Percentiles rank a stretch among this genome's conserved stretches.
These are phyloP conservation scores for Diospyros kaki DNA, from an alignment of 148 eudicot genomes.

Conservation along the genomic window DNA sequence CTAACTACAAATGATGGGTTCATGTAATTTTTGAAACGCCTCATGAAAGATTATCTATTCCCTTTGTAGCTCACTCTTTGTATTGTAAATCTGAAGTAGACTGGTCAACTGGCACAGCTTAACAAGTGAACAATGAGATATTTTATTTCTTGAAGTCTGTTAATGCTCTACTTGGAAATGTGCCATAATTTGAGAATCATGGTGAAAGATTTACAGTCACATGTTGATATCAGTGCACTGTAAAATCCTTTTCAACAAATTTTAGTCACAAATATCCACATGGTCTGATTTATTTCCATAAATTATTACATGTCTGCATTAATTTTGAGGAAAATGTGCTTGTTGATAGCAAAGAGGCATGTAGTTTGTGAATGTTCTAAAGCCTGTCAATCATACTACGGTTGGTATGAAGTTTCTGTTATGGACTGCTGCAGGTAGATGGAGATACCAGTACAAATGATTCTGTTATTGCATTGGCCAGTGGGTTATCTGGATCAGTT, in stretches of 20 bases:
- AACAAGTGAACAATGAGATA: background rate
- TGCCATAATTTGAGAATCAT: background rate
- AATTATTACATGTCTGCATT: background rate
- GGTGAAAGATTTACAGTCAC: background rate
- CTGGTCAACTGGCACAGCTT: background rate
- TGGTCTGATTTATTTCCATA: background rate
- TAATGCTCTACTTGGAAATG: background rate
- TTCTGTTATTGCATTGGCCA: constrained; percentile 95
- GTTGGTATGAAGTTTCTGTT: constrained; percentile 2
- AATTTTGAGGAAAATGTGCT: background rate
- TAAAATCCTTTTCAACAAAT: background rate
- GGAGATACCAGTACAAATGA: constrained; percentile 98
- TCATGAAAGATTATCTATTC: background rate
- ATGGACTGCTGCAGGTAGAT: constrained; percentile 65
- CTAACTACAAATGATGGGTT: background rate
- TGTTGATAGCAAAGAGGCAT: background rate
- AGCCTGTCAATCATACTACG: background rate
- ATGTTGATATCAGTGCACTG: background rate
- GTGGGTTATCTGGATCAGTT: constrained; percentile 78
- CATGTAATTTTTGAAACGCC: background rate
- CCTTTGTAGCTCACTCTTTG: background rate
- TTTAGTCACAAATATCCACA: background rate
- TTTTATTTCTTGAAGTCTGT: background rate
- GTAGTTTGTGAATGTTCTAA: background rate
- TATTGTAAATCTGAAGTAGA: background rate